These are phyloP conservation scores for Lentinula edodes DNA, from an alignment of 768 basidiomycete species.

Conservation along the genomic window DNA sequence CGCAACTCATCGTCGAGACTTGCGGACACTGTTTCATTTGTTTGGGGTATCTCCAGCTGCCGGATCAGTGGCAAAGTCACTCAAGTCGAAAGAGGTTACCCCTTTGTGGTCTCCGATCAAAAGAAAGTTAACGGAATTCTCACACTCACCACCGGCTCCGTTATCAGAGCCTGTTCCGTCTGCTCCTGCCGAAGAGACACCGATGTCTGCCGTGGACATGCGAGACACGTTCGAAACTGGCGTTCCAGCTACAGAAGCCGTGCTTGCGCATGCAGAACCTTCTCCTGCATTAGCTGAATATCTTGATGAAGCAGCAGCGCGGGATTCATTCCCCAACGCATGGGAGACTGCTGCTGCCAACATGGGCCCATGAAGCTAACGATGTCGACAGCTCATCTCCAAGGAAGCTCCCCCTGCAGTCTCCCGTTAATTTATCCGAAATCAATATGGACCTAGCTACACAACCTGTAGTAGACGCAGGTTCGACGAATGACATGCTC, in stretches of 20 bases:
- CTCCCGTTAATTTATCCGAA: not conserved
- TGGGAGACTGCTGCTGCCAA: constrained; percentile 1
- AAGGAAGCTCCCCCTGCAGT: not conserved
- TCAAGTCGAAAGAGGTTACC: constrained; percentile 12
- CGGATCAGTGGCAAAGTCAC: constrained; percentile 15
- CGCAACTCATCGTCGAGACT: constrained; percentile 32
- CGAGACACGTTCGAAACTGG: not conserved
- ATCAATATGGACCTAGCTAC: not conserved
- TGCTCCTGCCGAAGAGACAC: not conserved
- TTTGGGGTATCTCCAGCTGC: constrained; percentile 40
- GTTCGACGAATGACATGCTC: not conserved
- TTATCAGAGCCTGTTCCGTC: not conserved
- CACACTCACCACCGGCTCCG: not conserved
- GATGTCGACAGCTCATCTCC: not conserved
- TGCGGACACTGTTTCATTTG: constrained; percentile 35
- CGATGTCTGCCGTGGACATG: not conserved
- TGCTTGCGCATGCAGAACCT: not conserved
- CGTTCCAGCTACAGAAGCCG: not conserved
- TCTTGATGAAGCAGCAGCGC: not conserved
- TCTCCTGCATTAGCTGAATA: not conserved
- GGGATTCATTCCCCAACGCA: not conserved
- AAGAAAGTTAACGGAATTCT: not conserved
- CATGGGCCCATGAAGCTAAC: not conserved
- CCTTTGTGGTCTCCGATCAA: constrained; percentile 9
- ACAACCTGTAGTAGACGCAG: not conserved